Base-by-base conservation (phyloP, 2,329 filamentous ascomycete genomes). In the Remersonia thermophila region DNA sequence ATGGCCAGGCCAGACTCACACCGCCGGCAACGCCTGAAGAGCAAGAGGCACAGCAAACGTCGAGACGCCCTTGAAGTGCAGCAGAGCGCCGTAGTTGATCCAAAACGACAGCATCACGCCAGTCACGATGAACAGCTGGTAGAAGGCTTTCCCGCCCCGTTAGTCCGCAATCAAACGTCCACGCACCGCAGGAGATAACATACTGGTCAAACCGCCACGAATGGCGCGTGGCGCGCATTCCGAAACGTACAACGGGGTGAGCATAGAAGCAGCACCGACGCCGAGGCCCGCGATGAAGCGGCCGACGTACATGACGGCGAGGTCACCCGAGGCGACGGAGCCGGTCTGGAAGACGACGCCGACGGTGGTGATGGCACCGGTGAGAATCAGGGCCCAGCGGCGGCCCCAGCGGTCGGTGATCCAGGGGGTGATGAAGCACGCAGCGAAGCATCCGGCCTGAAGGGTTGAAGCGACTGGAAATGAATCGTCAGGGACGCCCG, bases 261-360 rank as follows among this genome's bases (percentile, higher is more conserved):
- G 52, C 38, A 57, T 58, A 39, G 55, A 59, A n/a, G 61, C 55
- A n/a, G 49, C 53, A 36, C 61, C 62, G 35, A 65, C 60, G 26
- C 62, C 61, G n/a, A 64, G 48, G 39, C 61, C 61, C 59, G 63
- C 70, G 57, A 57, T 50, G 39, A 62, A 73, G 53, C 75, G 67
- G 40, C 76, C 76, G 45, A 75, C 63, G 48, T 79, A 80, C 61
- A 81, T 71, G 43, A 62, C 60, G 26, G 65, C 64, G 27, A 80
- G 57, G 41, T 71, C 62, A 13, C 75, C 76, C 27, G 58, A 63
- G 16, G 71, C 67, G 20, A 65, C 65, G 13, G 71, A 63, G 20
- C 65, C 65, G 13, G 71, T 63, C 51, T 80, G 77, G 54, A 80
- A 65, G 34, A 81, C 54, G 27, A 73, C 71, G 18, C 77, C 77